Conservation (phyloP, 495 filamentous ascomycete genomes). For the Apodospora peruviana region DNA sequence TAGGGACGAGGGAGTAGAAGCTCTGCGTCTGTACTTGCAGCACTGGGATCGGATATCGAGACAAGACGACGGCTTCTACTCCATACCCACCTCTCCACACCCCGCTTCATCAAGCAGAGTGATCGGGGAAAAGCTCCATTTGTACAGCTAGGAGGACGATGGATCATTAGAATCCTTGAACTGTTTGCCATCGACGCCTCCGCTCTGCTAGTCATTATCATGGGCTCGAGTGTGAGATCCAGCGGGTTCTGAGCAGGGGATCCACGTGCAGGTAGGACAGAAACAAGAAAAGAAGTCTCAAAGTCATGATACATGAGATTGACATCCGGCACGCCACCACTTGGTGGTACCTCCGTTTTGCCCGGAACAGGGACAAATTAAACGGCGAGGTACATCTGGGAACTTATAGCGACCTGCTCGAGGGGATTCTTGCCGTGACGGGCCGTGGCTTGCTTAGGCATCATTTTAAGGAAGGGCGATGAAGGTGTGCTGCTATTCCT, state of each 20-base stretch:
- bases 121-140: not conserved
- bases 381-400: not conserved
- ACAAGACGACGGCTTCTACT: not conserved
- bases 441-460: no score
- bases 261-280: not conserved
- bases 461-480: no score
- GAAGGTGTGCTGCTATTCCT: no score
- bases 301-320: not conserved
- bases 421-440: no score
- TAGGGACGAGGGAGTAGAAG: not conserved
- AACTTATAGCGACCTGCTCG: not conserved
- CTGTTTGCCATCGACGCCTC: not conserved
- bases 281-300: not conserved
- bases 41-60: not conserved
- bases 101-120: not conserved
- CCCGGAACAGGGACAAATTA: not conserved
- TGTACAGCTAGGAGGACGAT: no score
- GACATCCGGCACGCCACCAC: not conserved
- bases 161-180: no score
- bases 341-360: not conserved
- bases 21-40: not conserved
- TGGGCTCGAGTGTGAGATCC: not conserved
- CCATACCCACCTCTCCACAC: not conserved
- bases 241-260: not conserved
- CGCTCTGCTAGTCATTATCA: not conserved